Evolutionary conservation across 345 rosid genomes (phyloP), one percentile per base, ranked within the genome.

Genomic region (Aquilaria sinensis): DNA sequence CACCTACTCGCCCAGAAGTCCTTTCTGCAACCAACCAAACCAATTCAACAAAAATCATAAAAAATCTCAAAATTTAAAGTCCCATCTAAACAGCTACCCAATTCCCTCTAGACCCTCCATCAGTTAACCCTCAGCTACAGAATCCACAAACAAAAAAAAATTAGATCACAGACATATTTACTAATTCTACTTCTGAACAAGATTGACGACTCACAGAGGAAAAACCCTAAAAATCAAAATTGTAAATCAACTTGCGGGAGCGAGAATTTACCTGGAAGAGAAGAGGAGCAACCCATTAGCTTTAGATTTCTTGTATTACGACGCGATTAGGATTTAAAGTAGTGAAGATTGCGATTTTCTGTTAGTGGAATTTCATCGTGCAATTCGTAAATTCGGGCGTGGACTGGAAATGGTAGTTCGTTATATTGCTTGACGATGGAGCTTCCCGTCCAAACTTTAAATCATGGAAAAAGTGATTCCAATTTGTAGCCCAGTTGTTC

Each of bases 201-300:
- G 8, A 5, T 37, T 37, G 7, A 37, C 5, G 43, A 37, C 43
- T 37, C 31, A 67, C 47, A 4, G 51, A 60, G 8, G 57, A 37
- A 16, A 66, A 51, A 56, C 41, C 71, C 65, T 7, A 56, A 6
- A 65, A 56, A 48, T 45, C 9, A 23, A 49, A 49, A 48, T 5
- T 1, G 6, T 6, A 16, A 72, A 45, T 6, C 29, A 23, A 23
- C 0, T 3, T 23, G 1, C 10, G 14, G 46, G 56, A 37, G 30
- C 45, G n/a, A 13, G 61, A 54, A 47, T 58, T 67, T 71, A 87
- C 96, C 93, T 64, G 93, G 98, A 71, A 87, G 83, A 70, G 98
- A 92, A 73, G 91, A 81, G 63, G 93, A 68, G 74, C 98, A 92
- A 68, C 98, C 98, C 98, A 89, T 92, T 66, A 34, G 31, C n/a